Evolutionary conservation across 2,329 filamentous ascomycete genomes (phyloP), one percentile per base, ranked within the genome.

Genomic region (Ceratocystis colombiana): DNA sequence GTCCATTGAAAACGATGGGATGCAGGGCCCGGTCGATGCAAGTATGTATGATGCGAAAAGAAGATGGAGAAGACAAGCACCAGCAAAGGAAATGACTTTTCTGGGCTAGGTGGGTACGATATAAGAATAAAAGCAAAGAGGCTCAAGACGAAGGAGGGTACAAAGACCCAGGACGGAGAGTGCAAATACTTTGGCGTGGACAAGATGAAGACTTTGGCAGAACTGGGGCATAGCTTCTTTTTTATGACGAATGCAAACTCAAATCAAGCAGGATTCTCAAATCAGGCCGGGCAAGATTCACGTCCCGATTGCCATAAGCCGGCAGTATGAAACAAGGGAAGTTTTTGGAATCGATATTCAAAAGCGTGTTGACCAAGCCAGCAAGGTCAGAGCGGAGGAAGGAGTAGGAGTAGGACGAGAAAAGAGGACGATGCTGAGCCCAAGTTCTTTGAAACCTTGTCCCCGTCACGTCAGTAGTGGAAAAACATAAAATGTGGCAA

Each of bases 311-410:
- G 12, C 10, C 37, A 41, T 41, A 53, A 28, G 48, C 8, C 48
- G 37, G 37, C 17, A n/a, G 55, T 15, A 59, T 59, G 55, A 59
- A 59, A 59, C 55, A 59, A 59, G 55, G 55, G 10, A 33, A 30
- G 28, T 15, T n/a, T 20, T 59, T 37, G 15, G 55, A 33, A 28
- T 59, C 7, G 25, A n/a, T 17, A 37, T 37, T 28, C 55, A n/a
- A 15, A 37, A n/a, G 20, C 33, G 55, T 28, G n/a, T 8, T n/a
- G 15, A 37, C 17, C 55, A 30, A 6, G 48, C 48, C 48, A 50
- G 8, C 48, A 25, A 22, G n/a, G 48, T 22, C 48, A 50, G 48
- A 48, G 46, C 46, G 48, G 48, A n/a, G 22, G 48, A 15, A 25
- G 55, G n/a, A n/a, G 28, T 17, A 59, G 30, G 55, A 17, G 30